These are phyloP conservation scores for Aspergillus luchuensis DNA, from an alignment of 2,329 filamentous ascomycete species.

Conservation along the genomic window DNA sequence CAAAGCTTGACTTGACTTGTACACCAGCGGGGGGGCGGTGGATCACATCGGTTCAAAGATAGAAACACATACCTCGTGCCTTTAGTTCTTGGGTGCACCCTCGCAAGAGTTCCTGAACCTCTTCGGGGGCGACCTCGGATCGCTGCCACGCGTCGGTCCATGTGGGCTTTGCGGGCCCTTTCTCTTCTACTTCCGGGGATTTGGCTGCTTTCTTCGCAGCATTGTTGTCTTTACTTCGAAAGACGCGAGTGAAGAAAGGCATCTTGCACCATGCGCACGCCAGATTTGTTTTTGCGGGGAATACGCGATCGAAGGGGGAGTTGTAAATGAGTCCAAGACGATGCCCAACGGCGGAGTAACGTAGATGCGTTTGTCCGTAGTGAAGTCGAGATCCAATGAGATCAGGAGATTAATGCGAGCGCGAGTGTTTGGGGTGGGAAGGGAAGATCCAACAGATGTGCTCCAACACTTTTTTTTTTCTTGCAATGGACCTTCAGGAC, in stretches of 20 bases:
- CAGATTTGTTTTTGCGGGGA: constrained; percentile 15
- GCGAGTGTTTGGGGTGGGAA: neutral
- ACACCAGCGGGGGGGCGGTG: constrained; percentile 25
- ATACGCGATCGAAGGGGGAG: constrained; percentile 18
- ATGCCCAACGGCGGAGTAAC: constrained; percentile 15
- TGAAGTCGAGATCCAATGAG: constrained; percentile 1
- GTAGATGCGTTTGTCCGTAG: neutral
- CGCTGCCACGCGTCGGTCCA: constrained; percentile 90
- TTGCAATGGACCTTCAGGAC: neutral
- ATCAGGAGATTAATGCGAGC: neutral
- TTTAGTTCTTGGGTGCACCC: constrained; percentile 91
- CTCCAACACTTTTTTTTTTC: neutral
- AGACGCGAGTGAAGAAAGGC: constrained; percentile 62
- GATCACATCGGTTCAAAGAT: constrained; percentile 12
- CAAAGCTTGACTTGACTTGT: constrained; percentile 20
- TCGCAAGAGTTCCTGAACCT: constrained; percentile 83
- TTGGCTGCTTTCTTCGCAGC: constrained; percentile 62
- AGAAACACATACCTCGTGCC: constrained; percentile 71
- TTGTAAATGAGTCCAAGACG: constrained; percentile 10
- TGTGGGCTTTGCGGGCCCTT: constrained; percentile 67
- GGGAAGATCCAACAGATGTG: neutral
- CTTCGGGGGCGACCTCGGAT: constrained; percentile 79
- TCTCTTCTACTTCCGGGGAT: constrained; percentile 53
- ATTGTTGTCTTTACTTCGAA: constrained; percentile 74
- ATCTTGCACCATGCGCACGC: constrained; percentile 38